These are phyloP conservation scores for Blastobotrys chiropterorum DNA, from an alignment of 805 yeast species.

Conservation along the genomic window DNA sequence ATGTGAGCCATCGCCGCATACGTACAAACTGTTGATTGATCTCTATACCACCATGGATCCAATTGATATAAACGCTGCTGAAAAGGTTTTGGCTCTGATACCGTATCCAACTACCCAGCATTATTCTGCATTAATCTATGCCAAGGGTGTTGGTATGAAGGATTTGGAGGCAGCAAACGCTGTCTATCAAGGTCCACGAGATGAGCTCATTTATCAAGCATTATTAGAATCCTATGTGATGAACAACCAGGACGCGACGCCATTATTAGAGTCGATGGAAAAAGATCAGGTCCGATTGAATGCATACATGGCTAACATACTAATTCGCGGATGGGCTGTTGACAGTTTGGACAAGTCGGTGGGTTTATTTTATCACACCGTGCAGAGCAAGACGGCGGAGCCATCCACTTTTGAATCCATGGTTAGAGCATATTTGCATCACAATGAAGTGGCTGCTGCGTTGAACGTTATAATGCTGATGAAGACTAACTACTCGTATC, in stretches of 20 bases:
- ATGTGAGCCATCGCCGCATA: constrained; percentile 31
- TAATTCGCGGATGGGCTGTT: constrained; percentile 33
- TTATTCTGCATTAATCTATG: constrained; percentile 33
- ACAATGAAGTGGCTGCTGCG: constrained; percentile 22
- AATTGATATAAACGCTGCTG: constrained; percentile 31
- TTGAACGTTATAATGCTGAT: constrained; percentile 20
- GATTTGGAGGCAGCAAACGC: constrained; percentile 32
- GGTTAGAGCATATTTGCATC: constrained; percentile 27
- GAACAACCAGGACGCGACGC: constrained; percentile 27
- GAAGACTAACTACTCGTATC: constrained; percentile 21
- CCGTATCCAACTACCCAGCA: constrained; percentile 29
- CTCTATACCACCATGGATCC: constrained; percentile 30
- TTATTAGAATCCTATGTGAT: constrained; percentile 34
- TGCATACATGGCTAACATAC: constrained; percentile 30
- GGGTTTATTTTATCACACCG: constrained; percentile 25
- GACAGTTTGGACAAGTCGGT: constrained; percentile 23
- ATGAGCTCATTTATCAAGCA: constrained; percentile 34
- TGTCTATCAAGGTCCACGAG: constrained; percentile 31
- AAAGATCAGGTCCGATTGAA: constrained; percentile 27
- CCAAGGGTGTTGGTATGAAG: constrained; percentile 33
- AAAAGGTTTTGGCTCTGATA: constrained; percentile 29
- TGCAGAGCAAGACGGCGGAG: constrained; percentile 22
- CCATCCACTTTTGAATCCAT: constrained; percentile 34
- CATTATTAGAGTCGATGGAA: constrained; percentile 31
- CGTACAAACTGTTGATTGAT: constrained; percentile 38